Percentiles rank a stretch among this genome's conserved stretches.
These are phyloP conservation scores for Botrytis deweyae DNA, from an alignment of 2,329 filamentous ascomycete genomes.

Conservation along the genomic window DNA sequence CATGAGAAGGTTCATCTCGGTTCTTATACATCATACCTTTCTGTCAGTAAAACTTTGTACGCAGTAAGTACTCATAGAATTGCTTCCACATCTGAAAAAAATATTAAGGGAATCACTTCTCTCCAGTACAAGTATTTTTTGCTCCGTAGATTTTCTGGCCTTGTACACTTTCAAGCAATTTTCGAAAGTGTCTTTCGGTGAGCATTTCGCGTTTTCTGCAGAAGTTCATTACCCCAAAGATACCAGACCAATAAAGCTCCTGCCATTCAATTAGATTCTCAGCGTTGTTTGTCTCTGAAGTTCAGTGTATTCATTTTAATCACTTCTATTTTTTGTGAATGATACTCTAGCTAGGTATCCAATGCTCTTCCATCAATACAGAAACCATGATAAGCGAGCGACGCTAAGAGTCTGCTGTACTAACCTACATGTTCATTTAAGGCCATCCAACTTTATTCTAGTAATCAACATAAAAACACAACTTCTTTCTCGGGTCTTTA, in stretches of 20 bases:
- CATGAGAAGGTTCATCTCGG: no score
- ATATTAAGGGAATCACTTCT: neutral
- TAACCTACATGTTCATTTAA: neutral
- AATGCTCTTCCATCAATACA: neutral
- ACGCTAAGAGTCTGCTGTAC: neutral
- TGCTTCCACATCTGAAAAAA: no score
- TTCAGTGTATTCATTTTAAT: neutral
- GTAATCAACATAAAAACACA: fast-evolving
- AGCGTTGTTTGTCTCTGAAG: fast-evolving
- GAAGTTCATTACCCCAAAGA: neutral
- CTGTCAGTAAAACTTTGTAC: neutral
- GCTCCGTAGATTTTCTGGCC: fast-evolving
- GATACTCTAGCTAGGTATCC: neutral
- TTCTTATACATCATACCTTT: neutral
- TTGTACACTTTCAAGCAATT: neutral
- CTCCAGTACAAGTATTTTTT: fast-evolving
- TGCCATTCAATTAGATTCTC: neutral
- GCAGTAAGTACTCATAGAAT: neutral
- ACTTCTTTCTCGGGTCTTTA: neutral
- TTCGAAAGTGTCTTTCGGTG: fast-evolving
- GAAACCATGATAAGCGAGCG: neutral
- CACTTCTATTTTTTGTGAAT: neutral
- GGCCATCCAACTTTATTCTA: neutral
- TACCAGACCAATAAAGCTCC: fast-evolving
- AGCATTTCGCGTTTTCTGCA: neutral